Evolutionary conservation across 495 filamentous ascomycete genomes (phyloP), one percentile per base, ranked within the genome.

Genomic region (Xylaria intraflava): DNA sequence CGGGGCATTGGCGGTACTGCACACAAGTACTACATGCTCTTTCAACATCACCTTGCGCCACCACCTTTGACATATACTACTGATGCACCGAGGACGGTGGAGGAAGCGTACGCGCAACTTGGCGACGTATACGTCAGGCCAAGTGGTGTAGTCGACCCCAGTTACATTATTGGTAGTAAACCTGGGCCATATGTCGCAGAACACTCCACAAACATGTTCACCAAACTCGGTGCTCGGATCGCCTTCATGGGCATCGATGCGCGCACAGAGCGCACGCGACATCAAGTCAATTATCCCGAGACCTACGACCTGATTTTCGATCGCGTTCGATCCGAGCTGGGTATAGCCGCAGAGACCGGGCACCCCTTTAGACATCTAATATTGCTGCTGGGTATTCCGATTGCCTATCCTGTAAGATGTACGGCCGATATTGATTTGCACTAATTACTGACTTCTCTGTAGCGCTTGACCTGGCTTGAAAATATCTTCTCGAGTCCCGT

Each of bases 11-110:
- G 91, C 9, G 88, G 88, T 20, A 80, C 86, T 16, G 86, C 89
- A 3, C 85, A 85, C 71, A 94, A 90, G 65, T 94, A 95, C 70
- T 96, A 96, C 64, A 82, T 90, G 68, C 78, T 97, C 17, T 96
- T 97, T 72, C 92, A 96, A 72, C 92, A 96, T 54, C 92, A 97
- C 57, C 74, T 91, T 23, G 76, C 89, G 14, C 90, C 90, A 14
- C 89, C 89, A 10, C 74, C 78, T 53, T 88, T 85, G 5, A 93
- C 90, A 2, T 95, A 85, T 65, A 93, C 88, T 10, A 88, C 88
- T 0, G 75, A 71, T 41, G 58, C 56, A 9, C 46, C 65, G 0
- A 45, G 59, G 5, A 44, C 56, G 8, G 40, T n/a, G 12, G 66
- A 70, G 22, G 62, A 72, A 9, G 88, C 92, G 60, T 78, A 81